phyloP scores from a whole-genome alignment of 129 eudicot species.

The Oenanthe sinensis region DNA sequence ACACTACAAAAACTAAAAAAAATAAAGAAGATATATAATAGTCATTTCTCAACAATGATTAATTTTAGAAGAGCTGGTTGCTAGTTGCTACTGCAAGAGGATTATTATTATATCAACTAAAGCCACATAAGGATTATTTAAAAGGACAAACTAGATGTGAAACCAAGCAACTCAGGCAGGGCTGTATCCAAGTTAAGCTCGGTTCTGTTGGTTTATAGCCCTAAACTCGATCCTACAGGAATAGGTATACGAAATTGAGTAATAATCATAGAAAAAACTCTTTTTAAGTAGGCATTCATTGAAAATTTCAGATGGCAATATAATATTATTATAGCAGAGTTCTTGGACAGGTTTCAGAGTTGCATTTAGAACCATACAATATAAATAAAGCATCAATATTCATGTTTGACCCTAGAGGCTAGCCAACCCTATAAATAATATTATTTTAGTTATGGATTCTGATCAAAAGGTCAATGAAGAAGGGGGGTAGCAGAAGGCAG shows the following conservation, averaged over 20 bases:
- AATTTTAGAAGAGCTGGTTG: not conserved
- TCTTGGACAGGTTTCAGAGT: conserved; percentile 51
- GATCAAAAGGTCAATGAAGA: conserved; percentile 34
- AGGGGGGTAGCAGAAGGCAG: conserved; percentile 52
- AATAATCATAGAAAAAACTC: not conserved
- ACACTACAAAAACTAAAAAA: not conserved
- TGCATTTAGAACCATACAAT: conserved; percentile 35
- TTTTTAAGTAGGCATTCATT: not conserved
- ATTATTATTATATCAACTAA: not conserved
- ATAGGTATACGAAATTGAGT: not conserved
- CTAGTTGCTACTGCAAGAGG: not conserved
- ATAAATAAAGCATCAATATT: conserved; percentile 25
- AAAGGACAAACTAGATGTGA: conserved; percentile 15
- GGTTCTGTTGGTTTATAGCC: too few relatives aligned
- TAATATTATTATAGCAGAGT: conserved; percentile 26
- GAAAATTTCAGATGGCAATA: conserved; percentile 14
- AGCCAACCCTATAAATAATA: conserved; percentile 20
- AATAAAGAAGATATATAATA: not conserved
- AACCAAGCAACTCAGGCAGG: conserved; percentile 5
- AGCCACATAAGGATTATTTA: not conserved
- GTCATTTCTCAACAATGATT: not conserved
- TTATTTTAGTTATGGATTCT: conserved; percentile 24
- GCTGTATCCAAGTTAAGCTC: too few relatives aligned
- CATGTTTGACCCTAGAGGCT: conserved; percentile 43
- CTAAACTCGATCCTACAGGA: not conserved